A percentile compares a stretch with the other conserved stretches of the same genome.
phyloP scores from a whole-genome alignment of 768 basidiomycete species.

The Phylloporus sp. region DNA sequence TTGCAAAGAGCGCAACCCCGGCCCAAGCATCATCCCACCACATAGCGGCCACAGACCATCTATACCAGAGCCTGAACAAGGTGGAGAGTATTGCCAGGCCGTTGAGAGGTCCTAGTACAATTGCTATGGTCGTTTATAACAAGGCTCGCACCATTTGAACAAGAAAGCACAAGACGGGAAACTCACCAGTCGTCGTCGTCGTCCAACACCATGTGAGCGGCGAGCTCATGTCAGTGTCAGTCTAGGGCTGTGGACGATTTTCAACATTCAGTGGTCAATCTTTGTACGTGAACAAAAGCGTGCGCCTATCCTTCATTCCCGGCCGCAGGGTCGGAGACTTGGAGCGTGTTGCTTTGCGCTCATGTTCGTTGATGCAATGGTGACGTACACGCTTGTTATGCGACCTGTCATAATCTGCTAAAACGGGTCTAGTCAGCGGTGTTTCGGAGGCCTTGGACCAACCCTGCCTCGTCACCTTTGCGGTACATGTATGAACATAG shows the following conservation, averaged over 20 bases:
- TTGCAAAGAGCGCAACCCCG: constrained; percentile 6
- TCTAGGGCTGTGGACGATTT: neutral
- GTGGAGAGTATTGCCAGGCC: constrained; percentile 8
- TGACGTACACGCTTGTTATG: neutral
- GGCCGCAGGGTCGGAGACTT: neutral
- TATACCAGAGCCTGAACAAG: constrained; percentile 14
- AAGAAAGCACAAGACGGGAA: neutral
- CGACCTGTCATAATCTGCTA: neutral
- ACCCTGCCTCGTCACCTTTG: neutral
- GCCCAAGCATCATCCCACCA: constrained; percentile 22
- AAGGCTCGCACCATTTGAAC: neutral
- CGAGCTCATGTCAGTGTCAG: neutral
- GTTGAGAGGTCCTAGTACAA: constrained; percentile 2
- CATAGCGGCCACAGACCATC: constrained; percentile 6
- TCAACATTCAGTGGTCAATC: neutral
- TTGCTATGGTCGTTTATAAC: neutral
- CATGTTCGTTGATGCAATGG: neutral
- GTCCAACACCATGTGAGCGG: neutral
- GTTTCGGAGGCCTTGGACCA: neutral
- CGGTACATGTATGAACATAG: no score
- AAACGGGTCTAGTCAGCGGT: neutral
- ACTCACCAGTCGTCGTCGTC: neutral
- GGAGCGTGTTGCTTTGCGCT: neutral
- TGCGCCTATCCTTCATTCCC: neutral
- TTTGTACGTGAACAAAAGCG: neutral